These are phyloP conservation scores for Lenwebbia sp. DNA, from an alignment of 345 rosid species.

Conservation along the genomic window DNA sequence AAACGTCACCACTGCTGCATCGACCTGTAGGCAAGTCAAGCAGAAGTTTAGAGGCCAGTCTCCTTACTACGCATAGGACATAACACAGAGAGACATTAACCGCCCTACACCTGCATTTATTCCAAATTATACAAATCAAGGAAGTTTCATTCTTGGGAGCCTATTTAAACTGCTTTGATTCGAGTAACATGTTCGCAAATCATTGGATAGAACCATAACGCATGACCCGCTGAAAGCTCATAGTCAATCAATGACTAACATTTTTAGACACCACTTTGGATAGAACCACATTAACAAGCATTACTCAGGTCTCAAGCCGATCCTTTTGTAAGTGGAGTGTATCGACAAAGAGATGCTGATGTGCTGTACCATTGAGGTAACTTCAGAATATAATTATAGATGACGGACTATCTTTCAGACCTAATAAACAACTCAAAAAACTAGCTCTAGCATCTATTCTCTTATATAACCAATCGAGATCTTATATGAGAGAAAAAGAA, in stretches of 20 bases:
- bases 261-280: background rate
- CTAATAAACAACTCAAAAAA: background rate
- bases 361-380: background rate
- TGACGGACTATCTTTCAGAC: background rate
- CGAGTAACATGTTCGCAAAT: background rate
- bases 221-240: background rate
- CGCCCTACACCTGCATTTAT: background rate
- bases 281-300: background rate
- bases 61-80: background rate
- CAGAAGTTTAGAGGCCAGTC: background rate
- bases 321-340: background rate
- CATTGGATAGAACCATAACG: background rate
- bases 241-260: background rate
- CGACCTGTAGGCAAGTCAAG: constrained; percentile 45
- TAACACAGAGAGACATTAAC: background rate
- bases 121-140: background rate
- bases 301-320: background rate
- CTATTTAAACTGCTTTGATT: background rate
- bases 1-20: constrained; percentile 85
- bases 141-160: background rate
- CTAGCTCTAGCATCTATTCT: background rate
- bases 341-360: background rate
- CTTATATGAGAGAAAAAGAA: background rate
- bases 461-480: background rate
- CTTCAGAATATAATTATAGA: background rate